These are phyloP conservation scores for Ziziphus jujuba DNA, from an alignment of 306 rosid genomes.

Conservation along the genomic window DNA sequence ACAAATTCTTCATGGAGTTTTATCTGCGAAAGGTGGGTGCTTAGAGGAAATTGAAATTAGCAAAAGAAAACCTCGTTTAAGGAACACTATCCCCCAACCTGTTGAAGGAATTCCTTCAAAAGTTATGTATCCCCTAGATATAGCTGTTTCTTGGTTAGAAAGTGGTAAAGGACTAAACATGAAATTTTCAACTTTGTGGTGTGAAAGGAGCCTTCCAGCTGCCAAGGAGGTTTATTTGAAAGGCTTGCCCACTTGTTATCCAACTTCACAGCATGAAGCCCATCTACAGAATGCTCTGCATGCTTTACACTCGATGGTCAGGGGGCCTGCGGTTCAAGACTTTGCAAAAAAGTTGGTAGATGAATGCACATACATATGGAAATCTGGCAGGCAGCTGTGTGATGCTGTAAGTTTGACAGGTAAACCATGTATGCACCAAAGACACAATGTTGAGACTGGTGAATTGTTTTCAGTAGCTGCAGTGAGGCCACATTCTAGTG, in stretches of 20 bases:
- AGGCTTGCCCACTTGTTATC: slow-evolving; percentile 81
- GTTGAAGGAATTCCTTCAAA: slow-evolving; percentile 52
- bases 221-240: slow-evolving; percentile 84
- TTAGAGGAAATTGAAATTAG: slow-evolving; percentile 64
- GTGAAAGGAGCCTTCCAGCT: slow-evolving; percentile 72
- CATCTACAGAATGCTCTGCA: slow-evolving; percentile 69
- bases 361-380: slow-evolving; percentile 84
- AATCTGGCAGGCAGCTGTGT: slow-evolving; percentile 85
- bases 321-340: slow-evolving; percentile 66
- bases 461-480: slow-evolving; percentile 31
- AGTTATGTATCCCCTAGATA: slow-evolving; percentile 59
- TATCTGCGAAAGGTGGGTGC: slow-evolving; percentile 78
- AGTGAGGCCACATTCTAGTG: slow-evolving; percentile 71
- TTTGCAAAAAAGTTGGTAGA: slow-evolving; percentile 75
- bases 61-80: slow-evolving; percentile 65
- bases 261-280: slow-evolving; percentile 70
- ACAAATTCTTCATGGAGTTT: slow-evolving; percentile 62
- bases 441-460: slow-evolving; percentile 55
- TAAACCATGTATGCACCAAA: slow-evolving; percentile 86
- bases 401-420: slow-evolving; percentile 94
- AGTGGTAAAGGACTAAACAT: slow-evolving; percentile 70
- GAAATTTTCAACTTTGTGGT: slow-evolving; percentile 79
- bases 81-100: slow-evolving; percentile 41
- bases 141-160: slow-evolving; percentile 79
- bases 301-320: slow-evolving; percentile 76